These are phyloP conservation scores for Excoecaria agallocha DNA, from an alignment of 345 rosid genomes.

Conservation along the genomic window DNA sequence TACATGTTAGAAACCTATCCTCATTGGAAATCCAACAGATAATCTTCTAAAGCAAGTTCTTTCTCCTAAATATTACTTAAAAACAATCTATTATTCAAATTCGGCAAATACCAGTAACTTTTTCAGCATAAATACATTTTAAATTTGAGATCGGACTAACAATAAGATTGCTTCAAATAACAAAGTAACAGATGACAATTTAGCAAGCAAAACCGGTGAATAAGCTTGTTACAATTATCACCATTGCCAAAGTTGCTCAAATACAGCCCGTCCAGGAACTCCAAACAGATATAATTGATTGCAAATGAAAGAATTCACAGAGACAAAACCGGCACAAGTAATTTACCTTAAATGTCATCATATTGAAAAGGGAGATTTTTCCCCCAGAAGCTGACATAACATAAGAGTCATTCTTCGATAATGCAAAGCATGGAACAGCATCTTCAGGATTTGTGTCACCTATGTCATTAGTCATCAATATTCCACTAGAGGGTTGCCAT, in stretches of 20 bases:
- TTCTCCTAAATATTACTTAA: background rate
- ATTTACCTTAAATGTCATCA: constrained; percentile 75
- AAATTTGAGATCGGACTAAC: too few species aligned
- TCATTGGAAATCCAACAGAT: background rate
- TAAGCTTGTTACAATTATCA: too few species aligned
- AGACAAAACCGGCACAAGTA: constrained; percentile 12
- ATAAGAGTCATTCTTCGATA: constrained; percentile 63
- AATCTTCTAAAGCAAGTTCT: background rate
- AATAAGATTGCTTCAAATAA: background rate
- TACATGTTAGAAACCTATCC: background rate
- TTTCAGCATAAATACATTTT: too few species aligned
- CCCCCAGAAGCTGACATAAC: constrained; percentile 89
- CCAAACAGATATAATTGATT: background rate
- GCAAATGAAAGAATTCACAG: background rate
- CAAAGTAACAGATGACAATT: background rate
- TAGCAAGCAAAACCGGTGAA: background rate
- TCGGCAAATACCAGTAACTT: background rate
- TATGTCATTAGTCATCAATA: constrained; percentile 65
- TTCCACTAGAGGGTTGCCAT: constrained; percentile 75
- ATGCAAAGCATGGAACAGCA: constrained; percentile 78
- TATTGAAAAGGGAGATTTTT: constrained; percentile 58
- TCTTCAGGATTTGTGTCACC: constrained; percentile 66
- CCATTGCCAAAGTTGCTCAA: background rate
- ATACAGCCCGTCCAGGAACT: background rate
- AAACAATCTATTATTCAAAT: background rate